Evolutionary conservation across 257 asterid genomes (phyloP).

Genomic region (Lycium barbarum): DNA sequence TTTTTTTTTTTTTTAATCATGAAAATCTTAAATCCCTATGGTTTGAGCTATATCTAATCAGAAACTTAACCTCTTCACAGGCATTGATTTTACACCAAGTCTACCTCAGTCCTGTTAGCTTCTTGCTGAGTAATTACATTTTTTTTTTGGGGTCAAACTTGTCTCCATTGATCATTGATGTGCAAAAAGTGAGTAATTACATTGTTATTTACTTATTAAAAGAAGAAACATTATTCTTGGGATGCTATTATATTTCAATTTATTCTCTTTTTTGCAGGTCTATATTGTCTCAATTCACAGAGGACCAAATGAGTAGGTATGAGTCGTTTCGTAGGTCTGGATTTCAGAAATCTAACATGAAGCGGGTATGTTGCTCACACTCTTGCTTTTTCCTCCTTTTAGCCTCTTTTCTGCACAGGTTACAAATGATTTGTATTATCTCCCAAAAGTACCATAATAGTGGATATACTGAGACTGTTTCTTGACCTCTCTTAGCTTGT

Average conservation of each 20-base stretch:
- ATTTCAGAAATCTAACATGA: constrained; percentile 88
- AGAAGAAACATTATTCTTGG: neutral
- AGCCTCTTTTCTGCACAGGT: constrained; percentile 2
- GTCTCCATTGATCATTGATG: too few relatives aligned
- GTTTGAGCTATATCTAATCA: neutral
- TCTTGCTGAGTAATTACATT: neutral
- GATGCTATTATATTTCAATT: neutral
- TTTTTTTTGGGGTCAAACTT: too few relatives aligned
- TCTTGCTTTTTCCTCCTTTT: neutral
- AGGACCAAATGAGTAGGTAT: constrained; percentile 84
- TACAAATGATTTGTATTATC: neutral
- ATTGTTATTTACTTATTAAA: too few relatives aligned
- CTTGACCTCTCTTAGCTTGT: neutral
- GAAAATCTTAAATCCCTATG: neutral
- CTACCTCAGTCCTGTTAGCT: neutral
- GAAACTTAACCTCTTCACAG: neutral
- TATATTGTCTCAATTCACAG: constrained; percentile 77
- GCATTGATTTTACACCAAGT: neutral
- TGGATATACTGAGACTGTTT: neutral
- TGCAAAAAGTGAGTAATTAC: too few relatives aligned
- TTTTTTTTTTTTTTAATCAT: neutral
- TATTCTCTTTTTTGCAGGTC: constrained; percentile 50
- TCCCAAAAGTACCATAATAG: neutral
- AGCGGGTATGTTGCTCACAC: constrained; percentile 53
- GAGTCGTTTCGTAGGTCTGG: constrained; percentile 87